Conservation (phyloP, 2,329 filamentous ascomycete genomes). For the Penicillium polonicum region DNA sequence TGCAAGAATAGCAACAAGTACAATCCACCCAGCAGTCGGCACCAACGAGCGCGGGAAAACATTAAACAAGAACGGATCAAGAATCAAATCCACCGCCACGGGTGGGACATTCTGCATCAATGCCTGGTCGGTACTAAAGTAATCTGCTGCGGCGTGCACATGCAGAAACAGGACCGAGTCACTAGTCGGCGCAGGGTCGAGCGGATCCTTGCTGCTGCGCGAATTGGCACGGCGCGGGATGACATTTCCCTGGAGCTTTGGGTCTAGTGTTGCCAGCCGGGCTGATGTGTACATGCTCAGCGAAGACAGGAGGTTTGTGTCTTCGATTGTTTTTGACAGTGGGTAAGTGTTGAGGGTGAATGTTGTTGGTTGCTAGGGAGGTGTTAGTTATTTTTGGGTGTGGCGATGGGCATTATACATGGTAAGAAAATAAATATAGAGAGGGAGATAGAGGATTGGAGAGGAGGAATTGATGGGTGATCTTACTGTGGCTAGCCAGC, state of each 20-base stretch:
- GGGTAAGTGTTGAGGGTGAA: conserved; percentile 70
- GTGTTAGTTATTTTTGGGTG: conserved; percentile 15
- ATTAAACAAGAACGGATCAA: conserved; percentile 83
- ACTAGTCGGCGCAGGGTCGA: conserved; percentile 23
- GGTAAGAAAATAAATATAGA: not conserved
- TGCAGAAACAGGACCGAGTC: conserved; percentile 68
- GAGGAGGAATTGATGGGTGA: not conserved
- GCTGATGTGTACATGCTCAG: conserved; percentile 61
- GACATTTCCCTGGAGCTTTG: conserved; percentile 13
- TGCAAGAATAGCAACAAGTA: conserved; percentile 56
- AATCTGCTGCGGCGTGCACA: conserved; percentile 76
- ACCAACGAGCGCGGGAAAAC: conserved; percentile 74
- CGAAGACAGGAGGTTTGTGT: conserved; percentile 62
- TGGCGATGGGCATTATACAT: not conserved
- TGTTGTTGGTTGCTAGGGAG: conserved; percentile 73
- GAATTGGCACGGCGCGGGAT: conserved; percentile 9
- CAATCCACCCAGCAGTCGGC: conserved; percentile 68
- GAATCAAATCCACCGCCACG: conserved; percentile 75
- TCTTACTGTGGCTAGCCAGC: conserved; percentile 87
- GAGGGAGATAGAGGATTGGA: not conserved
- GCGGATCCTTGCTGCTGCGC: not conserved
- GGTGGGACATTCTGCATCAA: conserved; percentile 74
- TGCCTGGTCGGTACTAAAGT: conserved; percentile 70
- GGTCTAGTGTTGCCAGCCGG: conserved; percentile 40
- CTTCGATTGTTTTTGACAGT: conserved; percentile 60